phyloP scores from a whole-genome alignment of 257 asterid genomes.

The Ligustrum vulgare region DNA sequence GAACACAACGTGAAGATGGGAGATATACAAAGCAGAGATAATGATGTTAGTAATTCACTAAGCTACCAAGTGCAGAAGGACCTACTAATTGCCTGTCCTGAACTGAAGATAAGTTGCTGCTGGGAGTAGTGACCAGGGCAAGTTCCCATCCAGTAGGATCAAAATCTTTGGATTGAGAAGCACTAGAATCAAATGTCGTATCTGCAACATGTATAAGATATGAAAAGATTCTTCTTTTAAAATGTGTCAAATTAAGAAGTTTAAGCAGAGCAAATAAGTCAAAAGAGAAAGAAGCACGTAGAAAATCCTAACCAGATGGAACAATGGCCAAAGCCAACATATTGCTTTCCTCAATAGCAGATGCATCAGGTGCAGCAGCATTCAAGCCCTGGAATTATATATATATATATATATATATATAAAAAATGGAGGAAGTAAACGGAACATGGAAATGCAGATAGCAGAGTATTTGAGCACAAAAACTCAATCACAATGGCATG shows the following conservation, averaged over 20 bases:
- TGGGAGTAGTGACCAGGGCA: constrained; percentile 85
- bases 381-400: constrained; percentile 68
- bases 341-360: constrained; percentile 79
- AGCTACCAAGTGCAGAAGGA: constrained; percentile 2
- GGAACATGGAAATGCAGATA: constrained; percentile 19
- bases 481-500: neutral
- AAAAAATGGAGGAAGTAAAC: constrained; percentile 5
- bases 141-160: constrained; percentile 98
- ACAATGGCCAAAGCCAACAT: constrained; percentile 91
- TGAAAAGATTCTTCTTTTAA: neutral
- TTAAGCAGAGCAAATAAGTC: constrained; percentile 3
- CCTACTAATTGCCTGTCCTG: constrained; percentile 94
- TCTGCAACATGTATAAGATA: constrained; percentile 44
- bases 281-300: constrained; percentile 3
- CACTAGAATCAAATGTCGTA: constrained; percentile 46
- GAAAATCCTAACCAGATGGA: constrained; percentile 62
- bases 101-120: constrained; percentile 70
- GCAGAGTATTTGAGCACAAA: constrained; percentile 1
- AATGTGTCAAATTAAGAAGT: constrained; percentile 4
- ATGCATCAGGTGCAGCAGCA: constrained; percentile 49
- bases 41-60: neutral
- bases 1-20: constrained; percentile 1
- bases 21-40: neutral
- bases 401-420: constrained; percentile 10
- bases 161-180: constrained; percentile 51